phyloP scores from a whole-genome alignment of 1,284 basidiomycete genomes.

The Ustilago trichophora region DNA sequence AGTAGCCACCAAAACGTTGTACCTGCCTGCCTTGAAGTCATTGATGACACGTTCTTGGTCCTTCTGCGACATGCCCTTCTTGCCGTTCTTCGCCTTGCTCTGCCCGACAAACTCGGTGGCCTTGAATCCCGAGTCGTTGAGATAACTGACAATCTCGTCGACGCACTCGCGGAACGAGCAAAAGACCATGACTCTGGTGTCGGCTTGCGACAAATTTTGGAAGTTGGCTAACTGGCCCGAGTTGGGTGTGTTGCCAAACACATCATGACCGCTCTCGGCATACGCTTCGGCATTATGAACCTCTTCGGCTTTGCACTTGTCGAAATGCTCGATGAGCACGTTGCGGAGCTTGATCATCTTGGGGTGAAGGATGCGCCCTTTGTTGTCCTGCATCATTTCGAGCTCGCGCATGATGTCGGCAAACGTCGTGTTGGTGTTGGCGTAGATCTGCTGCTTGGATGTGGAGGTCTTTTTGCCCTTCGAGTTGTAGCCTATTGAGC shows the following conservation, averaged over 20 bases:
- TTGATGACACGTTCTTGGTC: constrained; percentile 89
- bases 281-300: constrained; percentile 75
- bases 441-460: constrained; percentile 49
- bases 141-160: constrained; percentile 79
- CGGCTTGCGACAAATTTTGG: constrained; percentile 53
- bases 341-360: constrained; percentile 83
- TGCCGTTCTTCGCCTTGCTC: constrained; percentile 82
- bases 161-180: constrained; percentile 87
- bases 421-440: constrained; percentile 73
- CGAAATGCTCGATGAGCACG: constrained; percentile 57
- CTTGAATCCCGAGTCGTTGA: constrained; percentile 71
- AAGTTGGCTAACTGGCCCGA: constrained; percentile 24
- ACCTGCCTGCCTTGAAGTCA: constrained; percentile 85
- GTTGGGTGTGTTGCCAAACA: constrained; percentile 55
- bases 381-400: constrained; percentile 68
- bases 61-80: constrained; percentile 87
- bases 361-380: constrained; percentile 78
- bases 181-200: constrained; percentile 93
- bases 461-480: constrained; percentile 64
- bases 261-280: constrained; percentile 50
- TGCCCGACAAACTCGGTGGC: constrained; percentile 93
- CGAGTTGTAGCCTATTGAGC: constrained; percentile 61
- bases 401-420: constrained; percentile 75
- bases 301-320: constrained; percentile 65
- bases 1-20: constrained; percentile 93